These are phyloP conservation scores for Asterella californica DNA, from an alignment of 225 moss, liverwort and hornwort species.

Conservation along the genomic window DNA sequence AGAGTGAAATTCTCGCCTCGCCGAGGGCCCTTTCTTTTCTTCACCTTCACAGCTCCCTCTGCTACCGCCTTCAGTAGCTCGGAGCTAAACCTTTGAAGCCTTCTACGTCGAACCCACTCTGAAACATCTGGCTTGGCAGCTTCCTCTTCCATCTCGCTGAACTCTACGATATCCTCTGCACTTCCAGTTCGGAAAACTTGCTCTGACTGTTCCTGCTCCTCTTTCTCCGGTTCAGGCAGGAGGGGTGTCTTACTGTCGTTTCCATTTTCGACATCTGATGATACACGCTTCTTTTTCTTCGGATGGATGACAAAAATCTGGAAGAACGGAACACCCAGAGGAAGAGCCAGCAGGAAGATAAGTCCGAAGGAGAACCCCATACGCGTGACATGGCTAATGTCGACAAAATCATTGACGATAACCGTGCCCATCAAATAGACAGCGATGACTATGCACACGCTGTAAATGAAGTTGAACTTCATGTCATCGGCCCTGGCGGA, in stretches of 20 bases:
- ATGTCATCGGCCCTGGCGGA: conserved; percentile 36
- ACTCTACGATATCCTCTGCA: conserved; percentile 50
- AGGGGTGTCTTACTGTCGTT: conserved; percentile 12
- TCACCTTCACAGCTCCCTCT: conserved; percentile 75
- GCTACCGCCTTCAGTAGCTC: conserved; percentile 36
- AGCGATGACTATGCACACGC: conserved; percentile 59
- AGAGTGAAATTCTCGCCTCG: conserved; percentile 89
- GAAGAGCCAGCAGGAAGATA: conserved; percentile 54
- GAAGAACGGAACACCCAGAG: conserved; percentile 46
- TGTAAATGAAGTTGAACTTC: conserved; percentile 77
- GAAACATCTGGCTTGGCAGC: conserved; percentile 24
- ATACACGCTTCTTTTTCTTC: neutral
- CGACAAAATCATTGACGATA: conserved; percentile 50
- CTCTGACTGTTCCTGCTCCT: neutral
- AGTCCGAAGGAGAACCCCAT: conserved; percentile 51
- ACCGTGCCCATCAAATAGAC: conserved; percentile 64
- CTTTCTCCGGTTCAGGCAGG: neutral
- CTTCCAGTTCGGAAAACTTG: neutral
- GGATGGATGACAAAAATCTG: conserved; percentile 24
- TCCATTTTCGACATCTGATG: neutral
- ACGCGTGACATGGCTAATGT: conserved; percentile 15
- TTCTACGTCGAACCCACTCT: conserved; percentile 17
- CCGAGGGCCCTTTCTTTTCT: conserved; percentile 71
- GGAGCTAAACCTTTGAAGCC: conserved; percentile 23
- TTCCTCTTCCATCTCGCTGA: conserved; percentile 86